Evolutionary conservation across 805 yeast species (phyloP).

Genomic region (Maudiozyma turicensis): DNA sequence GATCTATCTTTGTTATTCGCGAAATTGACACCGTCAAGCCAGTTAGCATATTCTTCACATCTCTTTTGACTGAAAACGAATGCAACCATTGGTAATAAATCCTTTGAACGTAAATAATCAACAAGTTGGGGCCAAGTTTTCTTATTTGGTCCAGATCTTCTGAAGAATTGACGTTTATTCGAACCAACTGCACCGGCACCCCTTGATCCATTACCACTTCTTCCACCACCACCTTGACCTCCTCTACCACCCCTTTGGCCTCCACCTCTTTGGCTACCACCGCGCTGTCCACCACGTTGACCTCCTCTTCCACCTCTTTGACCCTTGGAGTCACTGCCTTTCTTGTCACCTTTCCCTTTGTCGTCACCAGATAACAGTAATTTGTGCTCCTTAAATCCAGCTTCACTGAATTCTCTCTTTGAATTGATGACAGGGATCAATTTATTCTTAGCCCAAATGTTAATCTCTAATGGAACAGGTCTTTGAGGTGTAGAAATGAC

Average conservation of each 20-base stretch:
- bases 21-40: constrained; percentile 64
- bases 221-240: constrained; percentile 18
- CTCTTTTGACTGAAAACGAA: constrained; percentile 90
- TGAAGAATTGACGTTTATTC: constrained; percentile 30
- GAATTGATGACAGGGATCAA: constrained; percentile 67
- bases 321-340: constrained; percentile 28
- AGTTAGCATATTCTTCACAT: constrained; percentile 87
- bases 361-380: constrained; percentile 39
- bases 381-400: constrained; percentile 52
- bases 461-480: constrained; percentile 90
- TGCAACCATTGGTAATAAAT: constrained; percentile 80
- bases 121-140: constrained; percentile 70
- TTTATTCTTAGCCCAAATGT: constrained; percentile 70
- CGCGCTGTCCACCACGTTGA: constrained; percentile 20
- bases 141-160: constrained; percentile 63
- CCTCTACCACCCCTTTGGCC: constrained; percentile 23
- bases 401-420: constrained; percentile 55
- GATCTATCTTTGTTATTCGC: constrained; percentile 80
- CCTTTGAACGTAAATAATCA: constrained; percentile 54
- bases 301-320: constrained; percentile 22
- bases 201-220: constrained; percentile 28
- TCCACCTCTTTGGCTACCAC: constrained; percentile 21
- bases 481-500: constrained; percentile 94
- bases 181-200: constrained; percentile 34
- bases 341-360: constrained; percentile 24